phyloP scores from a whole-genome alignment of 768 basidiomycete genomes.

The Tulasnella sp. region DNA sequence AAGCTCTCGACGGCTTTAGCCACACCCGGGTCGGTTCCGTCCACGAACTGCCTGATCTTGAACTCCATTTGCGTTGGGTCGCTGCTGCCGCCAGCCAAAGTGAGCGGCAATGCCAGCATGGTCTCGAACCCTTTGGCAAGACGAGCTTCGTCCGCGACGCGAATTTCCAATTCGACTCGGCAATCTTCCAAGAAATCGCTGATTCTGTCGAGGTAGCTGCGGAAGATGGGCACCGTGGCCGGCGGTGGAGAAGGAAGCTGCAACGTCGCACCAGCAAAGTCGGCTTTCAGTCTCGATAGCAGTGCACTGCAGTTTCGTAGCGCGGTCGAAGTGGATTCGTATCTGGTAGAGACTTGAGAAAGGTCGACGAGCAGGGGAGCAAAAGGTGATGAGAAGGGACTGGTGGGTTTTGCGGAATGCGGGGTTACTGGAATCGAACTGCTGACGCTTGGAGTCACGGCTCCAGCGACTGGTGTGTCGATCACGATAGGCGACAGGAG shows the following conservation, averaged over 20 bases:
- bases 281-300: constrained; percentile 54
- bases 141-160: constrained; percentile 66
- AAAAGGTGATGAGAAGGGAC: neutral
- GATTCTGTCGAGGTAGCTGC: constrained; percentile 55
- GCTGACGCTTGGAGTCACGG: neutral
- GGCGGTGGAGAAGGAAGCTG: constrained; percentile 25
- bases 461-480: neutral
- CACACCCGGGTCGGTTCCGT: constrained; percentile 51
- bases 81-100: constrained; percentile 33
- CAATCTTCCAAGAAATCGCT: constrained; percentile 74
- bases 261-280: neutral
- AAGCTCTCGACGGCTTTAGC: constrained; percentile 50
- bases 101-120: constrained; percentile 58
- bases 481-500: neutral
- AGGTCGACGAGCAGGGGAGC: constrained; percentile 4
- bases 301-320: constrained; percentile 69
- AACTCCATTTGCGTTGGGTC: constrained; percentile 41
- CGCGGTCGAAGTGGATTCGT: constrained; percentile 56
- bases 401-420: constrained; percentile 6
- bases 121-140: constrained; percentile 64
- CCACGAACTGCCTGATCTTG: constrained; percentile 56
- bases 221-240: constrained; percentile 32
- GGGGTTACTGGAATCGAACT: neutral
- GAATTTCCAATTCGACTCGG: constrained; percentile 79
- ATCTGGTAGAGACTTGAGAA: constrained; percentile 41